These are phyloP conservation scores for Darksidea phi DNA, from an alignment of 495 filamentous ascomycete genomes.

Conservation along the genomic window DNA sequence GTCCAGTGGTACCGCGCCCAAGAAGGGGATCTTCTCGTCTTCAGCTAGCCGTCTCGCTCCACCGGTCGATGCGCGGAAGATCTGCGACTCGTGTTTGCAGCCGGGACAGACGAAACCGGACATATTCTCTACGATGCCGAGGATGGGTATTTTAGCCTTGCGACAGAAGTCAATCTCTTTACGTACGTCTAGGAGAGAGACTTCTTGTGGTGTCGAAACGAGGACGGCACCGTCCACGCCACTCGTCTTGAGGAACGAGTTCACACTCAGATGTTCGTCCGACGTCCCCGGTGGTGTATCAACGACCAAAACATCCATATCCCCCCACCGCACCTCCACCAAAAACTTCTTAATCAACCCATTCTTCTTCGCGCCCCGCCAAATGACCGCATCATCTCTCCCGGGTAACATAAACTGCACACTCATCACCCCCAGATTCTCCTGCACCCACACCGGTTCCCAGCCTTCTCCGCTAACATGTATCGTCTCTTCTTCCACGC, in stretches of 20 bases:
- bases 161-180: conserved; percentile 97
- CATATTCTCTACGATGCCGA: conserved; percentile 98
- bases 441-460: conserved; percentile 90
- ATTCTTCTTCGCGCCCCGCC: conserved; percentile 97
- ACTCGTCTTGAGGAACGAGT: conserved; percentile 78
- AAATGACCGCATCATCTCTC: conserved; percentile 90
- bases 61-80: conserved; percentile 89
- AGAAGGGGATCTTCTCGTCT: conserved; percentile 81
- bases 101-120: conserved; percentile 90
- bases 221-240: conserved; percentile 91
- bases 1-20: conserved; percentile 90
- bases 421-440: conserved; percentile 91
- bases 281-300: conserved; percentile 94
- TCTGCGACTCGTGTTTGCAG: conserved; percentile 75
- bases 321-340: conserved; percentile 96
- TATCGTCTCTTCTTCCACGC: conserved; percentile 87
- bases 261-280: conserved; percentile 93
- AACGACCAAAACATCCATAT: conserved; percentile 86
- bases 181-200: conserved; percentile 85
- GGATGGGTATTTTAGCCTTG: conserved; percentile 83
- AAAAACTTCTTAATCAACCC: conserved; percentile 96
- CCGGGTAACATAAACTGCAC: conserved; percentile 97
- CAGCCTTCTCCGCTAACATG: conserved; percentile 80
- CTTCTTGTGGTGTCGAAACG: conserved; percentile 93
- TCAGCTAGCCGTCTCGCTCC: conserved; percentile 75